phyloP scores from a whole-genome alignment of 805 yeast genomes.

The Clavispora fructus region DNA sequence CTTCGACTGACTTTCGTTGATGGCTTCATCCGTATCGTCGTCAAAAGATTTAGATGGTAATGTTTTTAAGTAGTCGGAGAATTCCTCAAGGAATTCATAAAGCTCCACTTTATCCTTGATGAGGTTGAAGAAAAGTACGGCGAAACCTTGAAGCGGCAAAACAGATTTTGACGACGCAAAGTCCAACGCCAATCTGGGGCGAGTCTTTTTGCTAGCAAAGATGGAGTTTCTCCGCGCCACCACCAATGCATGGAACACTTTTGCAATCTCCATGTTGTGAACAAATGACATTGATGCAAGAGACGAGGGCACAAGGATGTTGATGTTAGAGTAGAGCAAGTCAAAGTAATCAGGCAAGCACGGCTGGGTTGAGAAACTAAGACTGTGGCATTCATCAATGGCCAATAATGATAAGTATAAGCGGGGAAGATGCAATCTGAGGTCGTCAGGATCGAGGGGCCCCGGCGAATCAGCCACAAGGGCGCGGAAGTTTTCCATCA shows the following conservation, averaged over 20 bases:
- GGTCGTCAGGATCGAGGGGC: constrained; percentile 6
- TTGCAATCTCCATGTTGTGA: constrained; percentile 4
- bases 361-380: constrained; percentile 46
- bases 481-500: constrained; percentile 41
- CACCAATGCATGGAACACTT: constrained; percentile 3
- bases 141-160: constrained; percentile 1
- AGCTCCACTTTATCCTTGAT: constrained; percentile 34
- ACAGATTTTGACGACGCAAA: background rate
- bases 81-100: constrained; percentile 31
- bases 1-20: constrained; percentile 35
- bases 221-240: background rate
- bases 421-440: constrained; percentile 27
- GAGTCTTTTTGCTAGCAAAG: background rate
- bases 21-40: constrained; percentile 22
- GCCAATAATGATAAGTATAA: constrained; percentile 43
- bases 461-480: background rate
- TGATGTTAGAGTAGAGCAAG: background rate
- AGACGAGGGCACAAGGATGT: background rate
- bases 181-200: background rate
- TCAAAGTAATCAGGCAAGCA: constrained; percentile 3
- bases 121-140: constrained; percentile 13
- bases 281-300: constrained; percentile 1
- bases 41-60: constrained; percentile 6
- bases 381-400: constrained; percentile 48
- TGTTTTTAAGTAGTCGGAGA: constrained; percentile 10